Evolutionary conservation across 306 rosid genomes (phyloP).

Genomic region (Acacia crassicarpa): DNA sequence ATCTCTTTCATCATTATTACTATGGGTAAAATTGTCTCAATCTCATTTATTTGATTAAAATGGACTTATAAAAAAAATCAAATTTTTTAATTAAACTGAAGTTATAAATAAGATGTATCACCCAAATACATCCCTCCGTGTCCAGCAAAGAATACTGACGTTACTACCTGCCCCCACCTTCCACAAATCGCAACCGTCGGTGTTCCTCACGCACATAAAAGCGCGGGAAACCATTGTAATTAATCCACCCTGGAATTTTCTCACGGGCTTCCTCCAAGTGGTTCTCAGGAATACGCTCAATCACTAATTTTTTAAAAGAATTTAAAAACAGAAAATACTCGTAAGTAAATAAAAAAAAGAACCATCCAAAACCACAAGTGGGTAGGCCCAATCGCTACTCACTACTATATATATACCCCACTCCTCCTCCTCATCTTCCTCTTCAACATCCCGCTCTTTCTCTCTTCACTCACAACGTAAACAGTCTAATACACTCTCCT

Average conservation of each 20-base stretch:
- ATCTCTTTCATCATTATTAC: too few species aligned
- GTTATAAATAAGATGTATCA: too few species aligned
- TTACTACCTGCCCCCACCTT: background rate
- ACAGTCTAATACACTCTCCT: background rate
- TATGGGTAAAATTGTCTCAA: too few species aligned
- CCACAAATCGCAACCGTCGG: background rate
- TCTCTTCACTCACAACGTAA: background rate
- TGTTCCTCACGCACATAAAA: rapidly evolving
- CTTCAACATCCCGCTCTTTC: background rate
- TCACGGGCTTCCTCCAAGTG: slow-evolving; percentile 27
- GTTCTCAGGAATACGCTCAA: slow-evolving; percentile 29
- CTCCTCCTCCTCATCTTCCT: background rate
- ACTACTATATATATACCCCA: background rate
- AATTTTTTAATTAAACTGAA: too few species aligned
- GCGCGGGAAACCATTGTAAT: background rate
- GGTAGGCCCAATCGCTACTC: background rate
- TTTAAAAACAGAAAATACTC: background rate
- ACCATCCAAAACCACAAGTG: too few species aligned
- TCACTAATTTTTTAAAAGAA: background rate
- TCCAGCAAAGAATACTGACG: background rate
- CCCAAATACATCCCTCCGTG: background rate
- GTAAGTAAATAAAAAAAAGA: background rate
- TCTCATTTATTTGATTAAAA: too few species aligned
- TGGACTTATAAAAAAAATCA: too few species aligned
- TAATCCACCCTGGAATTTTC: slow-evolving; percentile 37